Conservation (phyloP, 225 moss, liverwort and hornwort genomes). For the Thuidium tamariscinum region DNA sequence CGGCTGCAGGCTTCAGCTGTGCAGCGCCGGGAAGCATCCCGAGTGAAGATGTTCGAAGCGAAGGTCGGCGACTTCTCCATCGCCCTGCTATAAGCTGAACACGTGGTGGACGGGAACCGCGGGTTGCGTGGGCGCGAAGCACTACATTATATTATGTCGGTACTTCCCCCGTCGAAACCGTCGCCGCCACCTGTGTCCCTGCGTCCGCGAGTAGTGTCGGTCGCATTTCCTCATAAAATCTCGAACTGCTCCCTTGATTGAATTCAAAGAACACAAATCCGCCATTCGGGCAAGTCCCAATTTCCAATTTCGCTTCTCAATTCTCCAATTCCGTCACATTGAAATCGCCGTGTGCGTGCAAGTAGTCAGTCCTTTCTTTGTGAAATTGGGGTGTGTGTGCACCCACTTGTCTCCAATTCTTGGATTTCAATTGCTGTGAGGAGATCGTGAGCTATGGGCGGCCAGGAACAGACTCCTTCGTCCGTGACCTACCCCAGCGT, state of each 20-base stretch:
- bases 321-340: too few relatives aligned
- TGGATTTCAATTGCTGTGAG: background rate
- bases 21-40: background rate
- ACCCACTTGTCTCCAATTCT: background rate
- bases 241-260: background rate
- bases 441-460: background rate
- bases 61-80: background rate
- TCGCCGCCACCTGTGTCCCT: background rate
- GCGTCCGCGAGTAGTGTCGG: background rate
- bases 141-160: background rate
- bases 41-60: background rate
- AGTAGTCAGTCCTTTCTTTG: background rate
- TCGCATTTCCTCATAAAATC: background rate
- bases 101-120: background rate
- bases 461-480: background rate
- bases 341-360: background rate
- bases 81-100: background rate
- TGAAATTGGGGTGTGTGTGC: background rate
- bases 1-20: background rate
- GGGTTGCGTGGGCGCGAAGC: background rate
- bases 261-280: background rate
- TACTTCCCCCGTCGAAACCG: background rate
- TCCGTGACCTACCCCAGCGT: background rate
- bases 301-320: background rate
- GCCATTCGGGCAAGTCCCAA: too few relatives aligned